Evolutionary conservation across 495 filamentous ascomycete genomes (phyloP).

Genomic region (Penicillium verhagenii): DNA sequence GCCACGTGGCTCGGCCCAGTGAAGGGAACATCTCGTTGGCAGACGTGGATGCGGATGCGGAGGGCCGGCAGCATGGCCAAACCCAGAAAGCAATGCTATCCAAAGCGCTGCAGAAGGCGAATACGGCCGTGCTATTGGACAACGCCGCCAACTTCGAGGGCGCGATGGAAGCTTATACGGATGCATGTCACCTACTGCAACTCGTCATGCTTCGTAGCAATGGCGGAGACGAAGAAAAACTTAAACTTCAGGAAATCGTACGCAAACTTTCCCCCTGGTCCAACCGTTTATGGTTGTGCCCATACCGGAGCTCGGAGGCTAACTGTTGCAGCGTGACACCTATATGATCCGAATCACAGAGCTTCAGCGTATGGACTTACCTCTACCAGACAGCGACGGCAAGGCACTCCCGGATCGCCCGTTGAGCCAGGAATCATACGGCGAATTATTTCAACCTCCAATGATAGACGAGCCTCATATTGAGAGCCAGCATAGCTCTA

Average conservation of each 20-base stretch:
- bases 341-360: conserved; percentile 88
- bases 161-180: conserved; percentile 85
- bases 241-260: conserved; percentile 87
- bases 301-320: conserved; percentile 6
- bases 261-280: conserved; percentile 45
- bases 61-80: conserved; percentile 39
- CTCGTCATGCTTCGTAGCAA: conserved; percentile 82
- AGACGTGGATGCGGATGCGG: conserved; percentile 28
- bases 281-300: background rate
- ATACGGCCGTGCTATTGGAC: conserved; percentile 90
- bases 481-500: conserved; percentile 22
- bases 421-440: conserved; percentile 63
- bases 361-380: conserved; percentile 65
- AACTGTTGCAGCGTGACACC: conserved; percentile 65
- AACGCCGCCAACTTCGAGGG: conserved; percentile 93
- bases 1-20: conserved; percentile 17
- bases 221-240: conserved; percentile 73
- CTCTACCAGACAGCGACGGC: conserved; percentile 51
- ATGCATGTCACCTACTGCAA: conserved; percentile 81
- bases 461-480: conserved; percentile 41
- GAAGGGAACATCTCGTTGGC: conserved; percentile 27
- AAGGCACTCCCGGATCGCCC: conserved; percentile 80
- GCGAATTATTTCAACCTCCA: conserved; percentile 42
- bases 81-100: conserved; percentile 93
- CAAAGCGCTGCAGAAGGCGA: conserved; percentile 89